Evolutionary conservation across 495 filamentous ascomycete genomes (phyloP).

Genomic region (Neurospora tetrasperma): DNA sequence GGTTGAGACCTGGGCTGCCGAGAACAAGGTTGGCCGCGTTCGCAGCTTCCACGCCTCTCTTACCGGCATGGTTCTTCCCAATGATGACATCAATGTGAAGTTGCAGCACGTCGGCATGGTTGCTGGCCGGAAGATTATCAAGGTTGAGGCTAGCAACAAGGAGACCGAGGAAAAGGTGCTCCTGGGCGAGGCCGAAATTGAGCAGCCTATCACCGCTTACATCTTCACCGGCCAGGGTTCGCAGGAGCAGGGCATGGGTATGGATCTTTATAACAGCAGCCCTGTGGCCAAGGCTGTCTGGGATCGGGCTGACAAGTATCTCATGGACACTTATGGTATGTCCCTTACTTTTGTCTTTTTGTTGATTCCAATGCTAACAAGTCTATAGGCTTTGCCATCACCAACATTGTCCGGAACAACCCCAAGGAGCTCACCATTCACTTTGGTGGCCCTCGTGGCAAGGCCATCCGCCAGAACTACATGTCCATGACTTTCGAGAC

Average conservation of each 20-base stretch:
- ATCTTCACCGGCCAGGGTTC: slow-evolving; percentile 98
- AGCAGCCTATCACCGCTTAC: slow-evolving; percentile 94
- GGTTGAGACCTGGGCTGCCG: slow-evolving; percentile 98
- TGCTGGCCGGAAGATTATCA: slow-evolving; percentile 95
- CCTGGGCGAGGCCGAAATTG: slow-evolving; percentile 90
- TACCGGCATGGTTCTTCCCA: slow-evolving; percentile 95
- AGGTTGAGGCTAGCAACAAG: slow-evolving; percentile 87
- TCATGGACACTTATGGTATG: slow-evolving; percentile 96
- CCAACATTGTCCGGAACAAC: slow-evolving; percentile 98
- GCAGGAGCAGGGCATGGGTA: slow-evolving; percentile 99
- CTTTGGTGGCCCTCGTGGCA: slow-evolving; percentile 93
- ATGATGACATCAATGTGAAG: slow-evolving; percentile 87
- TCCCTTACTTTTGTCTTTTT: slow-evolving; percentile 4
- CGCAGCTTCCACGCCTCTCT: slow-evolving; percentile 91
- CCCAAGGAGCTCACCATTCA: slow-evolving; percentile 97
- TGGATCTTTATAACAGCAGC: slow-evolving; percentile 93
- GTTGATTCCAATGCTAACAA: slow-evolving; percentile 28
- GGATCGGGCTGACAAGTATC: slow-evolving; percentile 95
- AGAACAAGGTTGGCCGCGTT: slow-evolving; percentile 96
- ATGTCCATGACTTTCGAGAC: slow-evolving; percentile 99
- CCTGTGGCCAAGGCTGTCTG: slow-evolving; percentile 92
- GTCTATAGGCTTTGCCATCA: slow-evolving; percentile 75
- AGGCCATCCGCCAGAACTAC: slow-evolving; percentile 96
- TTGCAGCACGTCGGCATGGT: slow-evolving; percentile 97
- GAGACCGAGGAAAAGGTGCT: slow-evolving; percentile 94